These are phyloP conservation scores for Eutrema salsugineum DNA, from an alignment of 441 rosid species.

Conservation along the genomic window DNA sequence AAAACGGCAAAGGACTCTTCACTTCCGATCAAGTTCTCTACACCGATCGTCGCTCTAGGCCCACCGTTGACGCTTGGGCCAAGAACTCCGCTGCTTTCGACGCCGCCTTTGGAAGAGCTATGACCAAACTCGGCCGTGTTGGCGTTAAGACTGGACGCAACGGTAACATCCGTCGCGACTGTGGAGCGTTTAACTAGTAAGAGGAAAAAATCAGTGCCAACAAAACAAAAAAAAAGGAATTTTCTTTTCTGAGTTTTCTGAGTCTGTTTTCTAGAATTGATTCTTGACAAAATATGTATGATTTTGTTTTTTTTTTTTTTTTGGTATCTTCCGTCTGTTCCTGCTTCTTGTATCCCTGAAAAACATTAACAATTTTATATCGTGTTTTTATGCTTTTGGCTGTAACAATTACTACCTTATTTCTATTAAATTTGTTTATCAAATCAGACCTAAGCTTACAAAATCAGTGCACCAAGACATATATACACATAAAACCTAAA, in stretches of 20 bases:
- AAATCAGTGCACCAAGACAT: not conserved
- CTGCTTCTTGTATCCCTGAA: constrained; percentile 4
- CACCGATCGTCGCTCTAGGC: constrained; percentile 55
- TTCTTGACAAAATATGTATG: not conserved
- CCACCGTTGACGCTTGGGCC: constrained; percentile 69
- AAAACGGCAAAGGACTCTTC: constrained; percentile 70
- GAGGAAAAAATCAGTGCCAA: no score
- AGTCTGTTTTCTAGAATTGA: constrained; percentile 10
- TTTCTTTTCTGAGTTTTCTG: not conserved
- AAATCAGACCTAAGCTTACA: not conserved
- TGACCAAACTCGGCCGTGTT: constrained; percentile 75
- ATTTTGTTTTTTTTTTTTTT: no score
- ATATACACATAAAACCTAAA: constrained; percentile 5
- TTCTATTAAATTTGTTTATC: not conserved
- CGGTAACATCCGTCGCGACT: constrained; percentile 71
- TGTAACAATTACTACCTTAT: not conserved
- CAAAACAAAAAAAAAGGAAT: not conserved
- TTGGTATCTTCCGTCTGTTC: constrained; percentile 6
- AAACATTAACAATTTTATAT: not conserved
- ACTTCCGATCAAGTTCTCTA: constrained; percentile 79
- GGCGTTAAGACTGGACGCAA: constrained; percentile 57
- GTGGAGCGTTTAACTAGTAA: constrained; percentile 50
- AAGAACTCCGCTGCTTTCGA: constrained; percentile 39
- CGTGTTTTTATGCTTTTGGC: not conserved
- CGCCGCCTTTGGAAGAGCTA: constrained; percentile 54